Evolutionary conservation across 495 filamentous ascomycete species (phyloP), one percentile per base, ranked within the genome.

Genomic region (Daldinia loculata): DNA sequence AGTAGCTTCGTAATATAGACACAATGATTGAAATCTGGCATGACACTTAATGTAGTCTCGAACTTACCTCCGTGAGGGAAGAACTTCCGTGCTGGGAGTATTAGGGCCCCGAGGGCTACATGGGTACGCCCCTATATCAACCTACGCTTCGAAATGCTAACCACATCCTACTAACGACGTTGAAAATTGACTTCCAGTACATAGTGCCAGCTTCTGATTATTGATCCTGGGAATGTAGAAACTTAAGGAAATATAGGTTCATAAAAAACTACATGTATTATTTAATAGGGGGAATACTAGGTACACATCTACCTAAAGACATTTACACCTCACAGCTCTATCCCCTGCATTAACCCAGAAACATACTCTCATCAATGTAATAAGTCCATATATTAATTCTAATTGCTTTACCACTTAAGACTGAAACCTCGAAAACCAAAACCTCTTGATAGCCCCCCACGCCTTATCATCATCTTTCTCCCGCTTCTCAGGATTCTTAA

Each of bases 341-440:
- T 17, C n/a, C 15, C 41, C 8, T 45, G 2, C 0, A 7, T 45
- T 4, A 48, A 12, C 8, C 17, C 19, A 11, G 4, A 3, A 12
- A 22, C 19, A 12, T 48, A 24, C 2, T 24, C 9, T 12, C 0
- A 24, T 22, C 5, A 24, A 22, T 11, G 3, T 48, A 48, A 45
- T 19, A 45, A 45, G 22, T 3, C 6, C 7, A 45, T 45, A 45
- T 45, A 45, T 19, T 24, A 24, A 48, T 11, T 48, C 43, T 48
- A 48, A 12, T 11, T 11, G 3, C 43, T 48, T 11, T 48, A 24
- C 4, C 3, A 50, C 36, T 62, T 62, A 59, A n/a, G 22, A 3
- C 27, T 74, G 57, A 14, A 65, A 24, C 19, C 72, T 70, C 1
- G 72, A 70, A 5, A 53, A 72, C 72, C 73, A 74, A 19, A 61